Evolutionary conservation across 2,329 filamentous ascomycete species (phyloP), one percentile per base, ranked within the genome.

Genomic region (Claviceps sp.): DNA sequence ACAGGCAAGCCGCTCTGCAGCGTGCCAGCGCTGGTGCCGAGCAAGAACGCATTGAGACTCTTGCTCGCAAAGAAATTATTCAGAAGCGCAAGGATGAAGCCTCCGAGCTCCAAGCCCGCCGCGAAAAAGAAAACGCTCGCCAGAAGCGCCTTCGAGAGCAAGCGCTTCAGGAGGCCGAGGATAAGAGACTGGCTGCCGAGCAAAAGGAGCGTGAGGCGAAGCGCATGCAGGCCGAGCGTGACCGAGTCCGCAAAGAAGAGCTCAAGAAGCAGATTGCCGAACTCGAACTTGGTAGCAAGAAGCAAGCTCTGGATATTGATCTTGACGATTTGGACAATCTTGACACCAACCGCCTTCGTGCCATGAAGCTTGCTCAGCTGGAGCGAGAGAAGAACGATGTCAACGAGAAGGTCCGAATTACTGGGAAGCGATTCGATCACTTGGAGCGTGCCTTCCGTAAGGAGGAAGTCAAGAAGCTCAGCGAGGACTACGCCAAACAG

Each of bases 371-470:
- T 53, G 86, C 88, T 55, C 91, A 95, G 70, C 81, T 98, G 11
- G 93, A 97, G 73, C 90, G 91, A 61, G 93, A 97, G 76, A 98
- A 97, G 84, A 95, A 91, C 64, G 89, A 93, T 64, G 83, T 96
- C 59, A 88, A 87, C 57, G 89, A 96, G 71, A 89, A 87, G 66
- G 81, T 97, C 50, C 85, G 89, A 62, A 82, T 95, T 61, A 94
- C 90, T 55, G 89, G 86, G 67, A 97, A 96, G 81, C 86, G 93
- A 58, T 87, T 96, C 62, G 93, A 98, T 65, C 91, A 98, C 71
- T 74, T 98, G 61, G 93, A 98, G 75, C 87, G 93, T 73, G 93
- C 93, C 40, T 94, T 94, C 79, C 85, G 93, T 63, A 88, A 91
- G 68, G 93, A 97, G 72, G 93, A 98, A 70, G 73, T 85, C 63